Base-by-base conservation (phyloP, 768 basidiomycete genomes). In the Glaciozyma antarctica region DNA sequence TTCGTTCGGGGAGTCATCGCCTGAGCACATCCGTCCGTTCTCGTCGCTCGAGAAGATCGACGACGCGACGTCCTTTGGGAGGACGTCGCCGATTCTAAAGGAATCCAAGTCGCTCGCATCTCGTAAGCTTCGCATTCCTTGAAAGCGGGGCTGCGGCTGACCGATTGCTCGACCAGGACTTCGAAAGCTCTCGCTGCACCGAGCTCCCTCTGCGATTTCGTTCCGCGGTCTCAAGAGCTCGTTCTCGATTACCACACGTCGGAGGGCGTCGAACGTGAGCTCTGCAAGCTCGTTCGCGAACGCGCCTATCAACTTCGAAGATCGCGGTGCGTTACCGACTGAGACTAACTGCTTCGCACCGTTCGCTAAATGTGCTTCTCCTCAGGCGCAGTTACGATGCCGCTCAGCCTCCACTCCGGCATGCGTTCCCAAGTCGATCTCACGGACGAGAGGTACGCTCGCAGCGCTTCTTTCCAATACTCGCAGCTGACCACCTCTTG, bases 101-200 rank as follows among this genome's bases (percentile, higher is more conserved):
- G 38, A 41, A 15, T 41, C 38, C 12, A 41, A 41, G 38, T 41
- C 38, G 38, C 38, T 41, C 10, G 38, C 38, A 7, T 12, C 38
- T 41, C 38, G 38, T 41, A 2, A 41, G 38, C 13, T 15, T 15
- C 12, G 6, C 38, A 7, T 10, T 15, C 13, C 38, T 6, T 15
- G 12, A 2, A 13, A 15, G 38, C 2, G 2, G 38, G 38, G 10
- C 13, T 2, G 47, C 8, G 10, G 16, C 47, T 48, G 47, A 48
- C 7, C 16, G 10, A 7, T 48, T 19, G 21, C 16, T 48, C 21
- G 10, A 48, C 19, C 38, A 57, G 55, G 41, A 21, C 0, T 70
- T 19, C 62, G 65, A 51, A 62, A 66, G 53, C 47, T 66, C 7
- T 62, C 60, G 19, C 21, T 69, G 6, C 61, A 56, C 30, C 61